phyloP scores from a whole-genome alignment of 345 rosid species.

The Cardamine chenopodiifolia region DNA sequence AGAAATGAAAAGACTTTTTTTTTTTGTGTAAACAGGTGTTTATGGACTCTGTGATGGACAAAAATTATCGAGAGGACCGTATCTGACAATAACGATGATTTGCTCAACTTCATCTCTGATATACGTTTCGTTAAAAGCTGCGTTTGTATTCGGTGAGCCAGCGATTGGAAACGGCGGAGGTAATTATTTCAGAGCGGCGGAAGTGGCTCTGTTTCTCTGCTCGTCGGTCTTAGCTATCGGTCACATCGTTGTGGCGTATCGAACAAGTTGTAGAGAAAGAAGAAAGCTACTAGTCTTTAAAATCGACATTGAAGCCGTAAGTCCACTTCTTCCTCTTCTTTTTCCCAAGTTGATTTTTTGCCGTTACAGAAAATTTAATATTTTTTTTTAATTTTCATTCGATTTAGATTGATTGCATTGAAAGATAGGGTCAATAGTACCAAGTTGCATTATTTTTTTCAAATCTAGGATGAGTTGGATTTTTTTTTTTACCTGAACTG shows the following conservation, averaged over 20 bases:
- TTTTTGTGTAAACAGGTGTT: slow-evolving; percentile 55
- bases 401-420: slow-evolving; percentile 19
- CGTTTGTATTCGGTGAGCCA: slow-evolving; percentile 60
- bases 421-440: slow-evolving; percentile 38
- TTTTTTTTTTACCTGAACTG: not conserved
- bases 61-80: slow-evolving; percentile 70
- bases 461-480: slow-evolving; percentile 23
- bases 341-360: not conserved
- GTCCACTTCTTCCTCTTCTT: slow-evolving; percentile 39
- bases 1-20: not conserved
- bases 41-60: slow-evolving; percentile 92
- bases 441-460: slow-evolving; percentile 31
- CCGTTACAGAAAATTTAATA: slow-evolving; percentile 26
- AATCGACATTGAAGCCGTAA: slow-evolving; percentile 97
- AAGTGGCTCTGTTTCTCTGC: slow-evolving; percentile 67
- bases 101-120: slow-evolving; percentile 74
- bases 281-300: slow-evolving; percentile 89
- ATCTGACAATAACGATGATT: slow-evolving; percentile 64
- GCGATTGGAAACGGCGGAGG: slow-evolving; percentile 45
- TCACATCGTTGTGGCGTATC: slow-evolving; percentile 72
- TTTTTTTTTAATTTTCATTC: slow-evolving; percentile 7
- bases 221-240: slow-evolving; percentile 70
- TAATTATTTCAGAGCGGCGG: slow-evolving; percentile 51
- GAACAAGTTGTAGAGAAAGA: slow-evolving; percentile 90
- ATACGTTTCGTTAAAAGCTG: slow-evolving; percentile 75